Evolutionary conservation across 129 eudicot genomes (phyloP).

Genomic region (Centrapalus pauciflorus): DNA sequence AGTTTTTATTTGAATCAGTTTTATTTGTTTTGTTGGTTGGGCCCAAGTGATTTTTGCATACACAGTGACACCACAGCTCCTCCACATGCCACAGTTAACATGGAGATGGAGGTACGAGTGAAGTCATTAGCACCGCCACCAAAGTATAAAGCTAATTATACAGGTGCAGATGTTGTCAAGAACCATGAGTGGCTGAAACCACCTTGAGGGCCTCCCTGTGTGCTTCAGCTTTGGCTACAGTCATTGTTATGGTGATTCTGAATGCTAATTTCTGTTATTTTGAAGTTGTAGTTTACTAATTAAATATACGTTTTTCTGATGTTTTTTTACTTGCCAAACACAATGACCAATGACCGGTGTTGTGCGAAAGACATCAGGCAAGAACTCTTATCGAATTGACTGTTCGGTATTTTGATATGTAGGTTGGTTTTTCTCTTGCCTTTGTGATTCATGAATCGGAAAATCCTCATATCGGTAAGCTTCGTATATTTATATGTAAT

Average conservation of each 20-base stretch:
- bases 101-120: background rate
- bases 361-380: background rate
- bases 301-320: background rate
- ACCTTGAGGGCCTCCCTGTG: slow-evolving; percentile 45
- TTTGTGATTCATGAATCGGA: slow-evolving; percentile 85
- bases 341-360: background rate
- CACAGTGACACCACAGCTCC: slow-evolving; percentile 1
- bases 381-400: background rate
- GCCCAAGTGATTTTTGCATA: too few species aligned
- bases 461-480: slow-evolving; percentile 80
- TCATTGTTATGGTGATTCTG: slow-evolving; percentile 70
- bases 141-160: background rate
- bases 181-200: slow-evolving; percentile 28
- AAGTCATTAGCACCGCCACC: slow-evolving; percentile 15
- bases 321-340: slow-evolving; percentile 2
- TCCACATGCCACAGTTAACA: slow-evolving; percentile 10
- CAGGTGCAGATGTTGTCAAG: background rate
- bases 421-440: slow-evolving; percentile 87
- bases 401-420: slow-evolving; percentile 4
- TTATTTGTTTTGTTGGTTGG: too few species aligned
- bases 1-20: too few species aligned
- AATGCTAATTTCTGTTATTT: too few species aligned
- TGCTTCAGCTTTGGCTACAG: slow-evolving; percentile 36
- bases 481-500: background rate
- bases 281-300: too few species aligned